phyloP scores from a whole-genome alignment of 257 asterid species.

The Nicotiana tabacum region DNA sequence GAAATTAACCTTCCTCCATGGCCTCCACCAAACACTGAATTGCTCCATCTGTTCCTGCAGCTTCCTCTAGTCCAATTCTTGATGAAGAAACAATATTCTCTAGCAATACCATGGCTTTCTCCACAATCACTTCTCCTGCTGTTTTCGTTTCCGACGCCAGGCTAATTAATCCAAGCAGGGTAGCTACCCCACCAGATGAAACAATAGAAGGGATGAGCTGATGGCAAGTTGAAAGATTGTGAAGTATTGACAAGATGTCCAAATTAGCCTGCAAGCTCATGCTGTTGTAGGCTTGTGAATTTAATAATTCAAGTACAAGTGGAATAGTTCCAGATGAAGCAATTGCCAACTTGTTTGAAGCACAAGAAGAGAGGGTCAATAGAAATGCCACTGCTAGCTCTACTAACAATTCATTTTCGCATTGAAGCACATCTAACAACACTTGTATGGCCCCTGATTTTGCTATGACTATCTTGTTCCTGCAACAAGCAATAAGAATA shows the following conservation, averaged over 20 bases:
- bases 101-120: constrained; percentile 50
- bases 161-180: constrained; percentile 32
- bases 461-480: constrained; percentile 55
- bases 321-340: constrained; percentile 60
- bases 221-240: constrained; percentile 55
- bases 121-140: constrained; percentile 32
- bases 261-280: constrained; percentile 46
- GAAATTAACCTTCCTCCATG: constrained; percentile 59
- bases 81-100: constrained; percentile 55
- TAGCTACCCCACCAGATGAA: constrained; percentile 34
- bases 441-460: constrained; percentile 58
- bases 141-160: constrained; percentile 38
- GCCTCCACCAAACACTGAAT: constrained; percentile 62
- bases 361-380: constrained; percentile 59
- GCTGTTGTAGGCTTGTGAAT: constrained; percentile 25
- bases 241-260: constrained; percentile 56
- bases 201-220: constrained; percentile 41
- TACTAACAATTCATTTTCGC: constrained; percentile 35
- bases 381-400: constrained; percentile 59
- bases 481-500: constrained; percentile 24
- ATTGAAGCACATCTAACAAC: constrained; percentile 40
- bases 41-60: constrained; percentile 34
- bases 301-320: constrained; percentile 37
- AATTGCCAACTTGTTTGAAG: constrained; percentile 53
- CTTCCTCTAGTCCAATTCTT: constrained; percentile 48